Evolutionary conservation across 176 grass and related monocot species (phyloP), one percentile per base, ranked within the genome.

Genomic region (Eleusine indica): DNA sequence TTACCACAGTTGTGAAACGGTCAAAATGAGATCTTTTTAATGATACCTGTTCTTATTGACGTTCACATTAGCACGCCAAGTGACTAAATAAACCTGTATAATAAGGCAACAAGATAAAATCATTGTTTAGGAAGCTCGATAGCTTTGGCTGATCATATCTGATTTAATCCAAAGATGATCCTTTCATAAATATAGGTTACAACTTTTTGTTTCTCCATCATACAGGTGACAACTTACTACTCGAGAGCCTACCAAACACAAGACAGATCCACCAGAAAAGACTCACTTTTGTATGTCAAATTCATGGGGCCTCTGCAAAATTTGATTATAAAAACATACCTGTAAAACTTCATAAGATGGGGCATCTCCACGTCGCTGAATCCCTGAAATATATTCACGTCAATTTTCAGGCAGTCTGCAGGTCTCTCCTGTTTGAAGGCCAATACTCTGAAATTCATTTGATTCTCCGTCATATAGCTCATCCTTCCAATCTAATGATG

Each of bases 391-490:
- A 85, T 66, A 52, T 6, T 68, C 43, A 25, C 32, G 57, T 85
- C 85, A 87, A 81, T 86, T 84, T 82, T 84, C 79, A 35, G 85
- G 86, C 42, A 66, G 47, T 78, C 74, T 70, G 70, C 38, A 71
- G 28, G 70, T 94, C 12, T 91, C 87, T 61, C 83, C 85, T 51
- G 87, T 87, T 19, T 80, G 71, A 86, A 98, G 80, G 54, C 85
- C 87, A 61, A 65, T 87, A 78, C 73, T 77, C 54, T 78, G 89
- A 51, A 96, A 89, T 85, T 92, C 75, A 17, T 77, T 25, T 46
- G 80, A 58, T 85, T 98, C 96, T 48, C 93, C 89, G 28, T 80
- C 76, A 78, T 91, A 99, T 81, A 99, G 22, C 71, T 96, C 93
- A 77, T 80, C 86, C 0, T 43, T 77, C 85, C 87, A 96, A 85